phyloP scores from a whole-genome alignment of 148 eudicot genomes.

The Suaeda aralocaspica region DNA sequence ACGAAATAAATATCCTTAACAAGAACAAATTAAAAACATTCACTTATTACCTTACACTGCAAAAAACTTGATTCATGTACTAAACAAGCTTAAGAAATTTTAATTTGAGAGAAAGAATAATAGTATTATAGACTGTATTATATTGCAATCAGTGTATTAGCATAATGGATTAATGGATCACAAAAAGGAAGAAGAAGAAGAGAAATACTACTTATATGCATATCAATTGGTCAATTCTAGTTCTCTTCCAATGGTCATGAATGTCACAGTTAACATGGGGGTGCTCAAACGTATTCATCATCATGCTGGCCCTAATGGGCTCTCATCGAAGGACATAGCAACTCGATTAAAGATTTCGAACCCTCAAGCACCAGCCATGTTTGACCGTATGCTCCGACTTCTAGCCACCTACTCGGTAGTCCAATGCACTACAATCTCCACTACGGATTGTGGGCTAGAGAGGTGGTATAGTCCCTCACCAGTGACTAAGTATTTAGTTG shows the following conservation, averaged over 20 bases:
- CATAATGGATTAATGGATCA: too few species aligned
- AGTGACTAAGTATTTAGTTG: slow-evolving; percentile 47
- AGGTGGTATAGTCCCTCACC: slow-evolving; percentile 47
- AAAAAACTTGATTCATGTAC: too few species aligned
- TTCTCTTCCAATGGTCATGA: slow-evolving; percentile 13
- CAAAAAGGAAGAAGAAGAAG: not conserved
- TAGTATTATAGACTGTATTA: too few species aligned
- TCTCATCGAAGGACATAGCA: slow-evolving; percentile 45
- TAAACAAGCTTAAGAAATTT: too few species aligned
- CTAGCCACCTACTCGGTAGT: slow-evolving; percentile 44
- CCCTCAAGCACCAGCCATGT: slow-evolving; percentile 28
- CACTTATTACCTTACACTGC: too few species aligned
- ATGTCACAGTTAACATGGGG: slow-evolving; percentile 5
- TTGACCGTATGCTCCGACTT: slow-evolving; percentile 52
- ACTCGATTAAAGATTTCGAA: slow-evolving; percentile 30
- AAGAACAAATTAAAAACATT: too few species aligned
- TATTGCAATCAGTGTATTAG: too few species aligned
- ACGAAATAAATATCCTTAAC: too few species aligned
- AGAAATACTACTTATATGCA: not conserved
- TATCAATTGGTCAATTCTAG: not conserved
- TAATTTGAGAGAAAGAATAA: too few species aligned
- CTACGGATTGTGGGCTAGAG: slow-evolving; percentile 29
- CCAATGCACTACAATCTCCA: slow-evolving; percentile 22
- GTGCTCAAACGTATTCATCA: slow-evolving; percentile 2
- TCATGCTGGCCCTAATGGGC: slow-evolving; percentile 32